These are phyloP conservation scores for Cicer chorassanicum DNA, from an alignment of 306 rosid species.

Conservation along the genomic window DNA sequence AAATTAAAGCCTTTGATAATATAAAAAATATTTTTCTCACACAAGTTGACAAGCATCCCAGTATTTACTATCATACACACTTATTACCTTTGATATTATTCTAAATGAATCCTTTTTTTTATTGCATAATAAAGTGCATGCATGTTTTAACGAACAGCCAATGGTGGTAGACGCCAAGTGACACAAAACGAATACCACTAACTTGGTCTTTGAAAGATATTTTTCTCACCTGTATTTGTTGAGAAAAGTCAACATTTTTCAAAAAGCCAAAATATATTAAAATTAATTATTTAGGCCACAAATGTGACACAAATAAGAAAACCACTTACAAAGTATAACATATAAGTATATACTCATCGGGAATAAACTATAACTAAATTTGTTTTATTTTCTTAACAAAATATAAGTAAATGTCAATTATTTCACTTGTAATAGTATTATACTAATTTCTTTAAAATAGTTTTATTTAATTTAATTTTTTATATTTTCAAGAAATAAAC, in stretches of 20 bases:
- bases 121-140: neutral
- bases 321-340: too few species aligned
- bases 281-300: too few species aligned
- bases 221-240: constrained; percentile 9
- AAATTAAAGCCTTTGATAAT: neutral
- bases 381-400: too few species aligned
- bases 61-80: neutral
- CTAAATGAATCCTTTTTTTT: neutral
- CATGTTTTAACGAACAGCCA: constrained; percentile 8
- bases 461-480: too few species aligned
- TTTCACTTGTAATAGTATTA: too few species aligned
- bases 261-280: too few species aligned
- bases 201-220: neutral
- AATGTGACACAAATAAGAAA: too few species aligned
- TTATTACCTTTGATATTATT: neutral
- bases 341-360: too few species aligned
- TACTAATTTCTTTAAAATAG: too few species aligned
- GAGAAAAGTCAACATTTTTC: neutral
- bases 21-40: neutral
- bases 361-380: too few species aligned
- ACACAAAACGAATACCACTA: constrained; percentile 21
- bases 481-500: too few species aligned
- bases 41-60: neutral
- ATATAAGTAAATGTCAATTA: too few species aligned
- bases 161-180: constrained; percentile 3